These are phyloP conservation scores for Lactifluus subvellereus DNA, from an alignment of 768 basidiomycete species.

Conservation along the genomic window DNA sequence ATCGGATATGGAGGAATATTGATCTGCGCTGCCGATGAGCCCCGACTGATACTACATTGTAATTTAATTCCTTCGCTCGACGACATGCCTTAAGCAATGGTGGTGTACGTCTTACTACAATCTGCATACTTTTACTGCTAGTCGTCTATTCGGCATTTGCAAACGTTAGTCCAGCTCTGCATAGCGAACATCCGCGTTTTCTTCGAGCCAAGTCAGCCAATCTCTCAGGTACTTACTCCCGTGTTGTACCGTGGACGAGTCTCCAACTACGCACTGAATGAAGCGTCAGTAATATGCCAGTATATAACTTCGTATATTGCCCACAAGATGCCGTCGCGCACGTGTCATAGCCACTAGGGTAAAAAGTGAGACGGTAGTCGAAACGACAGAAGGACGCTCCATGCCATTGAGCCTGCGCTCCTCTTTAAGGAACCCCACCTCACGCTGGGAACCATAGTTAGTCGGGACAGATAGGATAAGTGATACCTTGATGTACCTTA, in stretches of 20 bases:
- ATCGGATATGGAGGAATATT: slow-evolving; percentile 74
- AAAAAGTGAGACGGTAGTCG: slow-evolving; percentile 9
- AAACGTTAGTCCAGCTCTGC: slow-evolving; percentile 48
- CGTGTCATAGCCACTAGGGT: slow-evolving; percentile 82
- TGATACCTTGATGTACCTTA: slow-evolving; percentile 40
- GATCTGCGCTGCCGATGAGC: slow-evolving; percentile 13
- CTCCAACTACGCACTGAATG: slow-evolving; percentile 84
- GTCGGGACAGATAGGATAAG: slow-evolving; percentile 1
- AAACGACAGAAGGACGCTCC: slow-evolving; percentile 19
- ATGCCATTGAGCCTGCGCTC: slow-evolving; percentile 83
- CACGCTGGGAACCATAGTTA: slow-evolving; percentile 43
- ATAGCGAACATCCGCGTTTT: slow-evolving; percentile 85
- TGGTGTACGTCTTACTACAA: not conserved
- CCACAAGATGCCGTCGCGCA: slow-evolving; percentile 79
- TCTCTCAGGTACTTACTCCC: slow-evolving; percentile 79
- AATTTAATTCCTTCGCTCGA: slow-evolving; percentile 12
- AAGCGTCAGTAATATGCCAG: not conserved
- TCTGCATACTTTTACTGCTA: not conserved
- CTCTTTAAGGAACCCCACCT: slow-evolving; percentile 93
- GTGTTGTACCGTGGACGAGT: slow-evolving; percentile 84
- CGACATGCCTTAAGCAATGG: not conserved
- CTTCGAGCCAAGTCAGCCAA: slow-evolving; percentile 90
- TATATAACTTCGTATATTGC: slow-evolving; percentile 28
- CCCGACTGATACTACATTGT: slow-evolving; percentile 5
- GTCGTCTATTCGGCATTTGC: not conserved